phyloP scores from a whole-genome alignment of 306 rosid genomes.

The Dicorynia guianensis region DNA sequence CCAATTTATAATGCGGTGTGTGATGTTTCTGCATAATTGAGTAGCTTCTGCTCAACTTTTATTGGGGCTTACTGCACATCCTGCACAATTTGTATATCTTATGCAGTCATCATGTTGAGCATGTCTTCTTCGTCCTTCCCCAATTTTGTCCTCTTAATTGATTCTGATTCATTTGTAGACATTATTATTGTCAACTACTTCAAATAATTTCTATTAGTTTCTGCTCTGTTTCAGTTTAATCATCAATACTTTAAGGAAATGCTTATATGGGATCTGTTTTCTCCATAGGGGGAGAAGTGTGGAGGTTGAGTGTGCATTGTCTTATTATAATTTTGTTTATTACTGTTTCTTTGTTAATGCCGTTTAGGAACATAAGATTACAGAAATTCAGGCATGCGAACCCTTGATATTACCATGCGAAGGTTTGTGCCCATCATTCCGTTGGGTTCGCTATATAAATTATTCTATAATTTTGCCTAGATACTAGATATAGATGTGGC shows the following conservation, averaged over 20 bases:
- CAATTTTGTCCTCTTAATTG: neutral
- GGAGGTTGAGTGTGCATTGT: neutral
- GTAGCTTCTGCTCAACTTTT: conserved; percentile 4
- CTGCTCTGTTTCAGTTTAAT: neutral
- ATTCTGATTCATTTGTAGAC: neutral
- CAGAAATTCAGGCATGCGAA: conserved; percentile 56
- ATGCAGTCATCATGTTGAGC: neutral
- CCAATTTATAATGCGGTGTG: conserved; percentile 75
- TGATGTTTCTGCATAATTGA: conserved; percentile 25
- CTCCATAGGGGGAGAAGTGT: conserved; percentile 7
- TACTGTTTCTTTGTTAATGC: conserved; percentile 28
- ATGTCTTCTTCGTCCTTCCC: neutral
- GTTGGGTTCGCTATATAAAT: conserved; percentile 9
- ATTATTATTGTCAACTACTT: no score
- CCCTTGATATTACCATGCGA: conserved; percentile 37
- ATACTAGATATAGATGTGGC: neutral
- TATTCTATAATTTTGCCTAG: neutral
- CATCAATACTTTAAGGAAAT: neutral
- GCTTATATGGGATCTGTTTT: neutral
- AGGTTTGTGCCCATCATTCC: conserved; percentile 49
- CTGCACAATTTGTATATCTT: conserved; percentile 7
- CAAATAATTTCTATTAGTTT: no score
- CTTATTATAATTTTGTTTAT: neutral
- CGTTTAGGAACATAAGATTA: conserved; percentile 61
- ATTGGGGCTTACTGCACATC: conserved; percentile 15